Evolutionary conservation across 495 filamentous ascomycete species (phyloP).

Genomic region (Aspergillus avenaceus): DNA sequence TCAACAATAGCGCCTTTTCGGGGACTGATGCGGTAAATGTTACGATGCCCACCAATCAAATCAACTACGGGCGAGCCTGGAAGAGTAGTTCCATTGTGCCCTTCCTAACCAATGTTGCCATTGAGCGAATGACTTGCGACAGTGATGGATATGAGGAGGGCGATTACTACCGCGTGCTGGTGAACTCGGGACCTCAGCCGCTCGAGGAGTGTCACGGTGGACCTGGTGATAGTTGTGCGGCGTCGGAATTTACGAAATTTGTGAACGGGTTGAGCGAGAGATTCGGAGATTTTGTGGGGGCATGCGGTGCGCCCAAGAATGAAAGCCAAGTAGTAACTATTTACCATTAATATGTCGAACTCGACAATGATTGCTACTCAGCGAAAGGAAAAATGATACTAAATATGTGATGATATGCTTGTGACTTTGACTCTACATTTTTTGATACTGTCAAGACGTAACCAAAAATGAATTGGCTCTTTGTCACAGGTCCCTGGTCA

Average conservation of each 20-base stretch:
- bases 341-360: not conserved
- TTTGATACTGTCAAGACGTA: too few relatives aligned
- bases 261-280: slow-evolving; percentile 3
- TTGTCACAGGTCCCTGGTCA: too few relatives aligned
- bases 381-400: too few relatives aligned
- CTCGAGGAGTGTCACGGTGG: slow-evolving; percentile 19
- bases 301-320: slow-evolving; percentile 8
- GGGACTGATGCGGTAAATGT: slow-evolving; percentile 9
- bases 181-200: slow-evolving; percentile 19
- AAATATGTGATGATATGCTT: too few relatives aligned
- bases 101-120: slow-evolving; percentile 16
- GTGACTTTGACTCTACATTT: too few relatives aligned
- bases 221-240: slow-evolving; percentile 18
- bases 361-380: too few relatives aligned
- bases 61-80: slow-evolving; percentile 19
- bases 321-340: not conserved
- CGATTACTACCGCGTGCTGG: slow-evolving; percentile 19
- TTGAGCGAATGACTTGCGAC: slow-evolving; percentile 16
- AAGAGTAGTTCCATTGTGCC: slow-evolving; percentile 16
- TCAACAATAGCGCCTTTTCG: slow-evolving; percentile 17
- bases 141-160: slow-evolving; percentile 12
- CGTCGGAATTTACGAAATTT: slow-evolving; percentile 8
- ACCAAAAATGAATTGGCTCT: too few relatives aligned
- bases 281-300: slow-evolving; percentile 13
- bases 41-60: slow-evolving; percentile 14